Evolutionary conservation across 805 yeast genomes (phyloP).

Genomic region (Candida ipomoeae): DNA sequence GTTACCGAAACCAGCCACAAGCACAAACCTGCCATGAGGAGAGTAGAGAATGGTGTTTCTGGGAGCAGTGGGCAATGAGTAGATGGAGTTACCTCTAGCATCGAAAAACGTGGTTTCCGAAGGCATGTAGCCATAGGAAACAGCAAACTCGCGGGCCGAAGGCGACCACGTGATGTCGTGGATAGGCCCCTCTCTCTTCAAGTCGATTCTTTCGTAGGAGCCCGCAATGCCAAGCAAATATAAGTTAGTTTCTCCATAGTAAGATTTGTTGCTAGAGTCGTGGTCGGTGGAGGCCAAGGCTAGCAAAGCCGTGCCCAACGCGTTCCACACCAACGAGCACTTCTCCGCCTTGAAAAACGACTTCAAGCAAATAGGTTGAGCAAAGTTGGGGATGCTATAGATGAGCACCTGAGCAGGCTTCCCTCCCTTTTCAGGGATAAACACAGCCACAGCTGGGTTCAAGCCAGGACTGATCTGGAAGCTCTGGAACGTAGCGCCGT

Average conservation of each 20-base stretch:
- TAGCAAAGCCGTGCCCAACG: slow-evolving; percentile 86
- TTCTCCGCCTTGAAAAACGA: slow-evolving; percentile 94
- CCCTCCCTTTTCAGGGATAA: slow-evolving; percentile 80
- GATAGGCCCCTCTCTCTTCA: slow-evolving; percentile 93
- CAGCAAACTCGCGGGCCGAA: slow-evolving; percentile 93
- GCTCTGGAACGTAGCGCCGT: slow-evolving; percentile 43
- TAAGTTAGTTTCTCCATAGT: slow-evolving; percentile 93
- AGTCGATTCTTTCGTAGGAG: slow-evolving; percentile 79
- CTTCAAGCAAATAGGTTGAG: slow-evolving; percentile 77
- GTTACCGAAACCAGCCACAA: slow-evolving; percentile 97
- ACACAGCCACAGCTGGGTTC: slow-evolving; percentile 85
- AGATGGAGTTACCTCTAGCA: slow-evolving; percentile 83
- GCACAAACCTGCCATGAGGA: slow-evolving; percentile 86
- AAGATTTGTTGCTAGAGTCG: slow-evolving; percentile 87
- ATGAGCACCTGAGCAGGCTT: slow-evolving; percentile 87
- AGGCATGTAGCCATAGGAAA: slow-evolving; percentile 96
- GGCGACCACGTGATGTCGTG: slow-evolving; percentile 98
- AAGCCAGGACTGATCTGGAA: slow-evolving; percentile 82
- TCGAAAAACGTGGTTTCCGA: slow-evolving; percentile 92
- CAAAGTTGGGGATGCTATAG: slow-evolving; percentile 71
- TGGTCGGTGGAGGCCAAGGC: slow-evolving; percentile 95
- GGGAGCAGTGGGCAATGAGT: slow-evolving; percentile 79
- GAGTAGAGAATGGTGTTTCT: slow-evolving; percentile 88
- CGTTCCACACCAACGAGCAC: slow-evolving; percentile 90
- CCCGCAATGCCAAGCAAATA: slow-evolving; percentile 91